Evolutionary conservation across 768 basidiomycete genomes (phyloP), one percentile per base, ranked within the genome.

Genomic region (Cyclocybe cylindracea): DNA sequence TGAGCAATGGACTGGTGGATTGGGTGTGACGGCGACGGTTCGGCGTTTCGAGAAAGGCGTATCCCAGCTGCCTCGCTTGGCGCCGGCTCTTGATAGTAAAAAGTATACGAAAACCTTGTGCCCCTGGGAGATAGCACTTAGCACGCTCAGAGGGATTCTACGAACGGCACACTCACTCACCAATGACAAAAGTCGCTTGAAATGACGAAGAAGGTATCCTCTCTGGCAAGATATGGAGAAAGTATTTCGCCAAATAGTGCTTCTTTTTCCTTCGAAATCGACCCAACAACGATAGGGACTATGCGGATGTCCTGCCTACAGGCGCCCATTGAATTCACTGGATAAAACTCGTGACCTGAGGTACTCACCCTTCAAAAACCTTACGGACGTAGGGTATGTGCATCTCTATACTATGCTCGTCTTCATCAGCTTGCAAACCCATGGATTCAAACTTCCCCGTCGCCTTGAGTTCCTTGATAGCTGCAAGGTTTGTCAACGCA

Each of bases 131-230:
- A 40, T 4, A 39, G 11, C 10, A 40, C 13, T 14, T 8, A 24
- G 9, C 48, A 4, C 48, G 32, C 33, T 29, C 14, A 9, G 19
- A 33, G 39, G 16, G 18, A 16, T 19, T 24, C 18, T 18, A 43
- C 4, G 16, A 10, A 3, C 35, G 33, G 40, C n/a, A 11, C 4
- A 24, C 13, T 11, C 32, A 57, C 82, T 55, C 48, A 94, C 95
- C 97, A 99, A 67, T 99, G 97, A 64, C 97, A 98, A 66, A 99
- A 99, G 68, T 99, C 97, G 52, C 90, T 92, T 4, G 95, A 98
- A 46, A 97, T 80, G 39, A 98, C 86, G 61, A 86, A 94, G 54
- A 98, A 77, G 0, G 94, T 98, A 53, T 88, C 85, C 2, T 86
- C 82, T 54, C 84, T 74, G 3, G 80, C 77, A 46, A 98, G 79